These are phyloP conservation scores for Neoboletus subvelutipes DNA, from an alignment of 768 basidiomycete species.

Conservation along the genomic window DNA sequence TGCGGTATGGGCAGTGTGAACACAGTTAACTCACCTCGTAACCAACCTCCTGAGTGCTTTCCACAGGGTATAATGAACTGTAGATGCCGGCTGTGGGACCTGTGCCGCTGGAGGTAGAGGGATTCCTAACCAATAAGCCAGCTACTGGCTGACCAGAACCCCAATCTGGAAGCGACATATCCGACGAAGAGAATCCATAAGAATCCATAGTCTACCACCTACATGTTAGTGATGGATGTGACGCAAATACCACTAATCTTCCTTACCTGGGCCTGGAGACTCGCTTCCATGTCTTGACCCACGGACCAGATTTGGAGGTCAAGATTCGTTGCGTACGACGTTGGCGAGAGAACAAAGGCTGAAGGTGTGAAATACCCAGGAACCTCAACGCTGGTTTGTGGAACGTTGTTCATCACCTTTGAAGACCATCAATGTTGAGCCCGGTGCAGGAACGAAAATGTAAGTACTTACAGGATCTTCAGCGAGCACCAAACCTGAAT, in stretches of 20 bases:
- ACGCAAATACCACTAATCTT: not conserved
- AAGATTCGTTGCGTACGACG: not conserved
- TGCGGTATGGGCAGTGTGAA: not conserved
- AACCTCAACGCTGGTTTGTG: not conserved
- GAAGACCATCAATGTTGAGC: not conserved
- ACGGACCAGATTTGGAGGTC: not conserved
- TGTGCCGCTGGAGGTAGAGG: not conserved
- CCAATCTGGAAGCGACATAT: no score
- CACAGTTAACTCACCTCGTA: not conserved
- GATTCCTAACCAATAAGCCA: not conserved
- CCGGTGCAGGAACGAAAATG: not conserved
- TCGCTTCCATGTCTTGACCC: not conserved
- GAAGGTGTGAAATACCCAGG: not conserved
- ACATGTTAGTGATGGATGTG: not conserved
- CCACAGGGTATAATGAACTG: not conserved
- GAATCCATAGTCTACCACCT: not conserved
- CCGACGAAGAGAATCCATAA: not conserved
- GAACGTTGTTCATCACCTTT: not conserved
- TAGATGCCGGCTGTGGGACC: not conserved
- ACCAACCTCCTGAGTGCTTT: not conserved
- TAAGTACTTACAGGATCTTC: conserved; percentile 2
- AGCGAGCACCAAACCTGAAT: not conserved
- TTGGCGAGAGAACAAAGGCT: not conserved
- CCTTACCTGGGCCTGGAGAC: not conserved
- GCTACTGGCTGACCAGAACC: not conserved